Percentiles rank a stretch among this genome's conserved stretches.
Evolutionary conservation across 768 basidiomycete species (phyloP).

Genomic region (Rhizopogon rudus): DNA sequence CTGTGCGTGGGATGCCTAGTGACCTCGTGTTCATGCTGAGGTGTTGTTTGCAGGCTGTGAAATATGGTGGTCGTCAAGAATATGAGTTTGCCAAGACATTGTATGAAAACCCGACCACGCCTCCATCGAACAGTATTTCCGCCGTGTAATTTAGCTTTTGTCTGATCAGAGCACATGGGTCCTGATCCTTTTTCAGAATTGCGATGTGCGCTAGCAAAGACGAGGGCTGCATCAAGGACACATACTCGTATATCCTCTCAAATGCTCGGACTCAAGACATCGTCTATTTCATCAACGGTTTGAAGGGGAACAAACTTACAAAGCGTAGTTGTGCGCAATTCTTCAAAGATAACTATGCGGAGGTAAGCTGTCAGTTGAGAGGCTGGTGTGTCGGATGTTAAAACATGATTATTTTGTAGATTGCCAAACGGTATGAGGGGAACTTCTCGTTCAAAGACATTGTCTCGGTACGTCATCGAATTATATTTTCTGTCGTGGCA

Average conservation of each 20-base stretch:
- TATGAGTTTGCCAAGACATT: constrained; percentile 69
- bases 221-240: constrained; percentile 50
- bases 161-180: background rate
- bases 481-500: background rate
- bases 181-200: constrained; percentile 7
- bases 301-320: constrained; percentile 51
- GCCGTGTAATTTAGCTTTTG: constrained; percentile 49
- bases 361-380: constrained; percentile 33
- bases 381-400: background rate
- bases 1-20: constrained; percentile 33
- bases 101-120: constrained; percentile 68
- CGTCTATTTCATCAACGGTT: constrained; percentile 55
- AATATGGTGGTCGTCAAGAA: constrained; percentile 68
- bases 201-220: constrained; percentile 64
- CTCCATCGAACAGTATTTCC: constrained; percentile 57
- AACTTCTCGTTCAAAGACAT: constrained; percentile 55
- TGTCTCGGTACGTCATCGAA: constrained; percentile 39
- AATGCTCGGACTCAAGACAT: constrained; percentile 60
- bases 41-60: constrained; percentile 48
- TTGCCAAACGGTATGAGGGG: constrained; percentile 66
- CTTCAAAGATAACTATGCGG: constrained; percentile 66
- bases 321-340: constrained; percentile 52
- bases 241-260: constrained; percentile 53
- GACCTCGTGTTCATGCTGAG: background rate
- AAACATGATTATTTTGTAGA: constrained; percentile 26